Evolutionary conservation across 75 land plant species (phyloP), one percentile per base, ranked within the genome.

Genomic region (Sequoiadendron giganteum): DNA sequence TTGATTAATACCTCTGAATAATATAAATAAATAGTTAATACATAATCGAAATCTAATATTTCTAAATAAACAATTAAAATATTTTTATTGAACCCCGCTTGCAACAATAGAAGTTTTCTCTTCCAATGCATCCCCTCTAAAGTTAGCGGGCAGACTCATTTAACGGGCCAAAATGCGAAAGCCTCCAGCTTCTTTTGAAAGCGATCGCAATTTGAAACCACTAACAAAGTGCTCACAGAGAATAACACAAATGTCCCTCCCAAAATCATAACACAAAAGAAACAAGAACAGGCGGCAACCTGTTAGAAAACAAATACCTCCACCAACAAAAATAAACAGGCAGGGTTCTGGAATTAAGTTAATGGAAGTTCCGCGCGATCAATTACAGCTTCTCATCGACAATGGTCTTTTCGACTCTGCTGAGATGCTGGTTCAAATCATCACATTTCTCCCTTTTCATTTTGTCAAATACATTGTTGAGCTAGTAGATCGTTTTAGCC

Each of bases 351-450:
- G 13, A 34, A 30, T 2, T 73, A 73, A 73, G 77, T 2, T 10
- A 32, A 96, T 97, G 96, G 99, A 97, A 40, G 92, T 92, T 28
- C 93, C 94, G 28, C 94, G 92, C 86, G 99, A 97, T 85, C 98
- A 97, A 88, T 92, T 97, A 87, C 38, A 90, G 18, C 52, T 89
- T 18, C 96, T 97, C 61, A 88, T 97, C 58, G 99, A 97, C 36
- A 91, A 94, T 38, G 98, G 95, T 49, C 95, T 97, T 88, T 92
- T 89, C 90, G 90, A 89, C 36, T 96, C 99, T 11, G 99, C 99
- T 72, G 98, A 96, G 85, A 86, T 93, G 89, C 94, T 97, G 90
- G 99, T 97, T 88, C n/a, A 38, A 36, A 16, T 38, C 25, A 40
- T 86, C 25, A 47, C 47, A n/a, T 3, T 48, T 83, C 1, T 30